Conservation (phyloP, 331 rosid genomes). For the Acacia concinna region DNA sequence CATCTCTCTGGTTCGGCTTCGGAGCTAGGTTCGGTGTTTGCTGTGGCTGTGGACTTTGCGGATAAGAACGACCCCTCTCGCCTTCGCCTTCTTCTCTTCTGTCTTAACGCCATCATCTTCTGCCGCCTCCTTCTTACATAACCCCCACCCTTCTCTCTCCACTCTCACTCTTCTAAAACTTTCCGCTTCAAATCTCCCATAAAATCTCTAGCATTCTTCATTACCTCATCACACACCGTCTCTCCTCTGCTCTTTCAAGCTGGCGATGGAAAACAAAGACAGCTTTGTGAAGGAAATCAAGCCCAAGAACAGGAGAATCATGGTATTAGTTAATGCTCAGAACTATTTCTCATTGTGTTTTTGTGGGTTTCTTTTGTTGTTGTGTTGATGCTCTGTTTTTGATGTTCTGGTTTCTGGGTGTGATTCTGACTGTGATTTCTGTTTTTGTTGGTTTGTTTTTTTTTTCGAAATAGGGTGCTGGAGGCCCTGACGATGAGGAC, state of each 20-base stretch:
- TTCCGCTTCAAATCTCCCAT: not conserved
- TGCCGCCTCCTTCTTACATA: conserved; percentile 66
- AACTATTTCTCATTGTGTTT: not conserved
- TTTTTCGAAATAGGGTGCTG: conserved; percentile 68
- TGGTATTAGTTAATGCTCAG: conserved; percentile 42
- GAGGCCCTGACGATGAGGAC: conserved; percentile 88
- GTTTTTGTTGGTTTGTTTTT: not conserved
- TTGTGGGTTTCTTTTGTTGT: not conserved
- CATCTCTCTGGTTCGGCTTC: conserved; percentile 41
- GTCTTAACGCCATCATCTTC: conserved; percentile 45
- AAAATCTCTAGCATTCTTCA: conserved; percentile 26
- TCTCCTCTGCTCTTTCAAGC: conserved; percentile 35
- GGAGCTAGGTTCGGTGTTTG: conserved; percentile 38
- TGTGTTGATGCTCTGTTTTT: conserved; percentile 16
- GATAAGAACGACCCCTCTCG: conserved; percentile 79
- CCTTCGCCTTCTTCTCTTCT: conserved; percentile 16
- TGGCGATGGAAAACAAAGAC: conserved; percentile 93
- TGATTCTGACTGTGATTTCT: conserved; percentile 18
- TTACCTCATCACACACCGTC: not conserved
- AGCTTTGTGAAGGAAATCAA: conserved; percentile 76
- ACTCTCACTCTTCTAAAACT: conserved; percentile 41
- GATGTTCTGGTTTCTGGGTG: not conserved
- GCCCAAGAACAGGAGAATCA: conserved; percentile 92
- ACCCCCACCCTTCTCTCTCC: conserved; percentile 48
- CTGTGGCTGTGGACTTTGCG: conserved; percentile 73